These are phyloP conservation scores for Aegilops sharonensis DNA, from an alignment of 176 grass and related monocot species.

Conservation along the genomic window DNA sequence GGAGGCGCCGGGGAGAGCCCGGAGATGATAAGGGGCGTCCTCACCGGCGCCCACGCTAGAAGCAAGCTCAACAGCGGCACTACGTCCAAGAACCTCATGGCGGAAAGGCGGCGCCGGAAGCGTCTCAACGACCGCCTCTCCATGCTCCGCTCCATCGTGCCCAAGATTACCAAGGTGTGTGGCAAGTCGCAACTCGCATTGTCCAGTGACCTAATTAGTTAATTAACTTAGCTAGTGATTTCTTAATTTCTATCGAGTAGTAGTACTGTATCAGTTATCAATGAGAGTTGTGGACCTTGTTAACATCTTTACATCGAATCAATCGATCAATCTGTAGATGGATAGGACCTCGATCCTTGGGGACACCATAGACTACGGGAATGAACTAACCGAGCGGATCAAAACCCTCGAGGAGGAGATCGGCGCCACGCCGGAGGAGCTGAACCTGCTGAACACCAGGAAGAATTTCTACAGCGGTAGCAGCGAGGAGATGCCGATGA, in stretches of 20 bases:
- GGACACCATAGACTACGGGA: slow-evolving; percentile 85
- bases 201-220: not conserved
- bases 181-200: not conserved
- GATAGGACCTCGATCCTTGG: slow-evolving; percentile 77
- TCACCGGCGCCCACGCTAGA: slow-evolving; percentile 13
- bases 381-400: slow-evolving; percentile 70
- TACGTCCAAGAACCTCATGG: slow-evolving; percentile 84
- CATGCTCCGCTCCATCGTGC: slow-evolving; percentile 88
- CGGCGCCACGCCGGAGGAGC: slow-evolving; percentile 24
- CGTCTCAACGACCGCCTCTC: slow-evolving; percentile 87
- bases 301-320: no score
- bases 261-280: no score
- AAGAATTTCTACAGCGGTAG: slow-evolving; percentile 27
- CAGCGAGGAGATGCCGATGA: slow-evolving; percentile 63
- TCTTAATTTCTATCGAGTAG: no score
- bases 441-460: slow-evolving; percentile 43
- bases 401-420: slow-evolving; percentile 61
- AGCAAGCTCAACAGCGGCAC: slow-evolving; percentile 33
- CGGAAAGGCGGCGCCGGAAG: slow-evolving; percentile 72
- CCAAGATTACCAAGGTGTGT: slow-evolving; percentile 69
- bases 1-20: slow-evolving; percentile 13
- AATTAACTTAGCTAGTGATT: not conserved
- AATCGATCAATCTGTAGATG: slow-evolving; percentile 42
- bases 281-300: no score
- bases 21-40: not conserved